These are phyloP conservation scores for Daldinia eschscholtzii DNA, from an alignment of 2,329 filamentous ascomycete genomes.

Conservation along the genomic window DNA sequence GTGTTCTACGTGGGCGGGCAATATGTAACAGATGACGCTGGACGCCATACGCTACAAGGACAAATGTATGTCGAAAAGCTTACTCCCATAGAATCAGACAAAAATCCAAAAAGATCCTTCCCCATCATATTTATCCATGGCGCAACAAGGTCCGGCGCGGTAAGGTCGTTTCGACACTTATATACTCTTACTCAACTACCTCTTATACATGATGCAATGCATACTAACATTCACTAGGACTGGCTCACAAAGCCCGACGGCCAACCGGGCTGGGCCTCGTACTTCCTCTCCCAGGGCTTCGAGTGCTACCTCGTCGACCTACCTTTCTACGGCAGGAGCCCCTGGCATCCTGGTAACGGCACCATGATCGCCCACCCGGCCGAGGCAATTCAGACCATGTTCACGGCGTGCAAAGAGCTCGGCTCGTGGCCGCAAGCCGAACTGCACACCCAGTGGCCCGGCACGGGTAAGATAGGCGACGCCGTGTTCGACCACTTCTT, in stretches of 20 bases:
- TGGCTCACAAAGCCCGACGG: slow-evolving; percentile 63
- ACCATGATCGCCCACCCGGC: slow-evolving; percentile 49
- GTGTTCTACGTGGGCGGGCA: slow-evolving; percentile 56
- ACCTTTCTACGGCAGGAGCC: slow-evolving; percentile 60
- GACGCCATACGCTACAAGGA: slow-evolving; percentile 50
- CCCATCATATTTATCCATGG: slow-evolving; percentile 61
- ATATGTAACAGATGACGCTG: slow-evolving; percentile 51
- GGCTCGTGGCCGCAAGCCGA: slow-evolving; percentile 57
- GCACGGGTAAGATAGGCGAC: slow-evolving; percentile 56
- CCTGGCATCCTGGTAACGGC: slow-evolving; percentile 55
- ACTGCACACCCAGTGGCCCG: slow-evolving; percentile 60
- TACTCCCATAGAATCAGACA: slow-evolving; percentile 54
- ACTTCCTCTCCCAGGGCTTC: slow-evolving; percentile 61
- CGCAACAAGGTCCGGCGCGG: slow-evolving; percentile 57
- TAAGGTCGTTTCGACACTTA: slow-evolving; percentile 42
- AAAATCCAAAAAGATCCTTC: slow-evolving; percentile 40
- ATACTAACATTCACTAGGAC: slow-evolving; percentile 50
- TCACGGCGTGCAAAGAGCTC: slow-evolving; percentile 54
- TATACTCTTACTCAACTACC: neutral
- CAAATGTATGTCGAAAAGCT: slow-evolving; percentile 67
- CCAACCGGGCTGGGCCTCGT: slow-evolving; percentile 61
- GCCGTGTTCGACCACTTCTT: slow-evolving; percentile 59
- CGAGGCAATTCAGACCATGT: slow-evolving; percentile 54
- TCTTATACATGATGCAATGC: neutral
- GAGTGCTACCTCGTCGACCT: slow-evolving; percentile 63